Percentiles rank a stretch among this genome's conserved stretches.
phyloP scores from a whole-genome alignment of 139 green algal species.

The Chlorella ohadii region DNA sequence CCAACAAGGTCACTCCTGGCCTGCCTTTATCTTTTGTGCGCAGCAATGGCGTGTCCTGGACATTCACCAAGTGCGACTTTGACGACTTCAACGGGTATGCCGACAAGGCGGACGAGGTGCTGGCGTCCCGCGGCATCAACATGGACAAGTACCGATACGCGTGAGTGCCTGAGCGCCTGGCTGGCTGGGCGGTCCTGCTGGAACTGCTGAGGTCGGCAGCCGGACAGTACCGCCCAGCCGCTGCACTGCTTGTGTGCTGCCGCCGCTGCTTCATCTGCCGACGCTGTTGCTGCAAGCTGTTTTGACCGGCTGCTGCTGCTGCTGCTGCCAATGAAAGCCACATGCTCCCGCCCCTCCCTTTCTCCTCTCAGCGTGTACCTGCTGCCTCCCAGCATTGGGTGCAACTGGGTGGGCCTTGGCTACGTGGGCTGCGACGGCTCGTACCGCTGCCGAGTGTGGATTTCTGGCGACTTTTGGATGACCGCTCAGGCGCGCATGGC shows the following conservation, averaged over 20 bases:
- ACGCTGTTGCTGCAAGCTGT: too few relatives aligned
- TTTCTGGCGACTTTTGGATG: background rate
- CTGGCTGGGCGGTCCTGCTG: too few relatives aligned
- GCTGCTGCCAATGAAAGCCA: too few relatives aligned
- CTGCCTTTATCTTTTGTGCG: too few relatives aligned
- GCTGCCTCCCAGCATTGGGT: background rate
- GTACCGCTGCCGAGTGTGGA: background rate
- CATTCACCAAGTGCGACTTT: constrained; percentile 7
- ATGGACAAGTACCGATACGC: too few relatives aligned
- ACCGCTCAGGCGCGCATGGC: background rate
- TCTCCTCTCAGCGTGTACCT: constrained; percentile 9
- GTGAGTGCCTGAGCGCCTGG: too few relatives aligned
- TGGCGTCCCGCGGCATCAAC: background rate
- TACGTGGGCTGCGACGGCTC: background rate
- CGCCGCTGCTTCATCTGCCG: too few relatives aligned
- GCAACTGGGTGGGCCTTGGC: background rate
- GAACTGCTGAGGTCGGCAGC: too few relatives aligned
- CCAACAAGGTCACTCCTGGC: too few relatives aligned
- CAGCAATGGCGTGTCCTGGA: constrained; percentile 3
- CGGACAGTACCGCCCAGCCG: too few relatives aligned
- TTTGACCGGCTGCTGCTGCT: too few relatives aligned
- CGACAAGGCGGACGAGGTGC: background rate
- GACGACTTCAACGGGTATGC: constrained; percentile 15
- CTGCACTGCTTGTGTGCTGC: too few relatives aligned
- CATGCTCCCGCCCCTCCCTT: background rate